A percentile compares a stretch with the other conserved stretches of the same genome.
These are phyloP conservation scores for Saksenaea vasiformis DNA, from an alignment of 371 early-diverging fungal genomes.

Conservation along the genomic window DNA sequence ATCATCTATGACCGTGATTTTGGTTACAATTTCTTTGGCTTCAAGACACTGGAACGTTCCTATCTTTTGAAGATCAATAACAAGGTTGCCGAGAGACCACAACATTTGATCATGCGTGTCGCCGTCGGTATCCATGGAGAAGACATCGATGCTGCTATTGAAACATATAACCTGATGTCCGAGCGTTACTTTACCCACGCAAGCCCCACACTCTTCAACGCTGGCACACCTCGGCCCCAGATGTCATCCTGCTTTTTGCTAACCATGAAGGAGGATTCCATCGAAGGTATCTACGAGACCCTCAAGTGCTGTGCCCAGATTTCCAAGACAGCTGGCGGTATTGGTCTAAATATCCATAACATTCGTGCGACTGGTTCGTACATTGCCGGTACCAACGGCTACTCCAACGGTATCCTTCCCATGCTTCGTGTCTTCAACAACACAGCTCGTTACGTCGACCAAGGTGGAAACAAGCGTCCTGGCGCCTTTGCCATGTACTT, in stretches of 20 bases:
- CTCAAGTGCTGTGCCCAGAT: conserved; percentile 92
- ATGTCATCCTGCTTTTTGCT: conserved; percentile 92
- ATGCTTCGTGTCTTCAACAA: conserved; percentile 96
- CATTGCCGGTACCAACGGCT: conserved; percentile 93
- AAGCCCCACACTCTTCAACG: conserved; percentile 95
- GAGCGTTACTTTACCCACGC: conserved; percentile 94
- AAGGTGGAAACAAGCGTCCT: conserved; percentile 96
- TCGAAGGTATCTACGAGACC: conserved; percentile 96
- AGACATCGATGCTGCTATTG: conserved; percentile 85
- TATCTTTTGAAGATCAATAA: conserved; percentile 87
- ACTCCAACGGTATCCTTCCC: conserved; percentile 92
- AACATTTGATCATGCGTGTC: conserved; percentile 97
- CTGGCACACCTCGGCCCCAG: conserved; percentile 93
- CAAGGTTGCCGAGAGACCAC: conserved; percentile 88
- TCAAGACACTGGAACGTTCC: conserved; percentile 92
- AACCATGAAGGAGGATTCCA: conserved; percentile 89
- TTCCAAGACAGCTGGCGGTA: conserved; percentile 94
- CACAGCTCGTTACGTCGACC: conserved; percentile 94
- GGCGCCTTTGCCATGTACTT: conserved; percentile 96
- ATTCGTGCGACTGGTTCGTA: conserved; percentile 87
- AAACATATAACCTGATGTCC: conserved; percentile 92
- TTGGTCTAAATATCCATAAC: conserved; percentile 92
- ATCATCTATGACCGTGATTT: conserved; percentile 94
- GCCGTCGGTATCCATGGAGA: conserved; percentile 91
- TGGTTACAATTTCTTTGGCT: conserved; percentile 94